Evolutionary conservation across 2,329 filamentous ascomycete species (phyloP).

Genomic region (Dendrostoma leiphaemia): DNA sequence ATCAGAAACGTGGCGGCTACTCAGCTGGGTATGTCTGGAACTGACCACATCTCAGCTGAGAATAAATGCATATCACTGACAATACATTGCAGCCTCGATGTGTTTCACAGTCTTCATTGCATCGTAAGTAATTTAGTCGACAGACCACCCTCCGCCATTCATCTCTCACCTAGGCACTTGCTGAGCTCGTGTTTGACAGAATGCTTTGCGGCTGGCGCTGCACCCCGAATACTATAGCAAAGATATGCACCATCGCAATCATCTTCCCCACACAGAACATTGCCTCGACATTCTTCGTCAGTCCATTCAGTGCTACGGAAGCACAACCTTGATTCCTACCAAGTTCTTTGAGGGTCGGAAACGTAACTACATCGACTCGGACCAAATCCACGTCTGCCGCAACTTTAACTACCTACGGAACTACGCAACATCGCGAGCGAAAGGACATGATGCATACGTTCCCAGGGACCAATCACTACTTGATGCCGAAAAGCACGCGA

Average conservation of each 20-base stretch:
- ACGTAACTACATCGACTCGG: slow-evolving; percentile 16
- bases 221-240: neutral
- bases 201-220: neutral
- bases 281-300: slow-evolving; percentile 16
- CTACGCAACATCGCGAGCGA: slow-evolving; percentile 19
- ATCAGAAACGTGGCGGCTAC: slow-evolving; percentile 5
- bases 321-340: slow-evolving; percentile 16
- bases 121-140: neutral
- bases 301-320: slow-evolving; percentile 18
- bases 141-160: neutral
- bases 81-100: neutral
- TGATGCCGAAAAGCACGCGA: slow-evolving; percentile 5
- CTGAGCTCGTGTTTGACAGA: neutral
- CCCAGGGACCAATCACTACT: slow-evolving; percentile 1
- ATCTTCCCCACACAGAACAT: slow-evolving; percentile 11
- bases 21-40: slow-evolving; percentile 1
- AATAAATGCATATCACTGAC: no score
- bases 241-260: neutral
- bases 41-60: no score
- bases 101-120: slow-evolving; percentile 8
- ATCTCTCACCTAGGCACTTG: neutral
- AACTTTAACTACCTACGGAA: slow-evolving; percentile 13
- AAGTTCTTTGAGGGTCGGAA: slow-evolving; percentile 7
- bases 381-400: slow-evolving; percentile 15
- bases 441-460: slow-evolving; percentile 1